A percentile compares a stretch with the other conserved stretches of the same genome.
These are phyloP conservation scores for Penicillium steckii DNA, from an alignment of 495 filamentous ascomycete genomes.

Conservation along the genomic window DNA sequence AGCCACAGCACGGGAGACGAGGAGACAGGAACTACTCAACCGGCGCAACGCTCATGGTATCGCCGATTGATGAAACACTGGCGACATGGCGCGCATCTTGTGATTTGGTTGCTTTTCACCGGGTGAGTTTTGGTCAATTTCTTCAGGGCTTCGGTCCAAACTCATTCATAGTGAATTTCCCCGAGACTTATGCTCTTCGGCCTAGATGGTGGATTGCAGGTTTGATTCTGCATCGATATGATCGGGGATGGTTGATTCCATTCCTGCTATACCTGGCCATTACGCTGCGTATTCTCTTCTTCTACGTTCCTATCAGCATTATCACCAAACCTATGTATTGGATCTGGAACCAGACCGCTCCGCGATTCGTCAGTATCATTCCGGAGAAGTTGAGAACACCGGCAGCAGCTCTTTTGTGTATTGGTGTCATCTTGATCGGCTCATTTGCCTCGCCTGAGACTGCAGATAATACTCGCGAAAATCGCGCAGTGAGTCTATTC, in stretches of 20 bases:
- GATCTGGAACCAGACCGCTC: slow-evolving; percentile 64
- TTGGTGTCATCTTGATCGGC: slow-evolving; percentile 73
- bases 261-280: slow-evolving; percentile 80
- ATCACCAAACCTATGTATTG: slow-evolving; percentile 62
- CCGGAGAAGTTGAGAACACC: slow-evolving; percentile 64
- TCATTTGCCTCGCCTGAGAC: slow-evolving; percentile 68
- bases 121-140: slow-evolving; percentile 46
- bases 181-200: slow-evolving; percentile 11
- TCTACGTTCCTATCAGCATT: slow-evolving; percentile 67
- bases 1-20: slow-evolving; percentile 33
- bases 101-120: slow-evolving; percentile 58
- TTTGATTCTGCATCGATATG: slow-evolving; percentile 67
- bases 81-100: slow-evolving; percentile 45
- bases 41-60: slow-evolving; percentile 23
- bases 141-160: neutral
- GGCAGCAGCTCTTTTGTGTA: slow-evolving; percentile 53
- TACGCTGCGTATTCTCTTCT: slow-evolving; percentile 68
- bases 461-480: slow-evolving; percentile 71
- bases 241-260: slow-evolving; percentile 80
- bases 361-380: slow-evolving; percentile 48
- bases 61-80: slow-evolving; percentile 27
- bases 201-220: slow-evolving; percentile 86
- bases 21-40: slow-evolving; percentile 23
- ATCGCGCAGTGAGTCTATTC: slow-evolving; percentile 77
- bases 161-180: neutral